Conservation (phyloP, 2,329 filamentous ascomycete species). For the Diaporthe velutina region DNA sequence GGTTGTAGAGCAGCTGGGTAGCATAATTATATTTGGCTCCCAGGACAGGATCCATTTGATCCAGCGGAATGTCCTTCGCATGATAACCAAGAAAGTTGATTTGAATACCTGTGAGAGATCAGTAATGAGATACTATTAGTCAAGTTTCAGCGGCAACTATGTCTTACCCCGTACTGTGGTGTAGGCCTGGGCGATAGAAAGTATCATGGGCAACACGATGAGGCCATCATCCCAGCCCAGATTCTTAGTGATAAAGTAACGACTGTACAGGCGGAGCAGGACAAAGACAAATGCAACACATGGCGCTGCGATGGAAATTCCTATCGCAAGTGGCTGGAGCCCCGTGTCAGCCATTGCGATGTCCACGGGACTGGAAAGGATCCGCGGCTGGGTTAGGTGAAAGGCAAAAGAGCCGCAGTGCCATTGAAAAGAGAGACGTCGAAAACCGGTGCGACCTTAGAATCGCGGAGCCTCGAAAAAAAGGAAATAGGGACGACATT, state of each 20-base stretch:
- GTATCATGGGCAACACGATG: constrained; percentile 30
- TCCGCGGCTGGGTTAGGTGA: constrained; percentile 24
- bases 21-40: constrained; percentile 49
- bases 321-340: constrained; percentile 23
- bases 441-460: background rate
- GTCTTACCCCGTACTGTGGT: constrained; percentile 21
- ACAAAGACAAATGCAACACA: constrained; percentile 31
- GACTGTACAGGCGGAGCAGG: constrained; percentile 27
- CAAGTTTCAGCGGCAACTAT: background rate
- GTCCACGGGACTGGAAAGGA: background rate
- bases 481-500: constrained; percentile 1
- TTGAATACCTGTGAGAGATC: constrained; percentile 12
- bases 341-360: constrained; percentile 21
- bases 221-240: constrained; percentile 29
- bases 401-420: background rate
- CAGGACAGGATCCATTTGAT: constrained; percentile 38
- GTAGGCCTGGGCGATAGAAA: constrained; percentile 30
- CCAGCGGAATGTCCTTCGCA: constrained; percentile 39
- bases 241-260: constrained; percentile 30
- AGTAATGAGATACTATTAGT: background rate
- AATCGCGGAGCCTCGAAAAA: background rate
- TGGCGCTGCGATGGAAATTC: constrained; percentile 27
- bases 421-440: constrained; percentile 10
- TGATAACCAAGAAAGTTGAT: constrained; percentile 29
- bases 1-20: constrained; percentile 59